These are phyloP conservation scores for Elaeagnus macrophylla DNA, from an alignment of 306 rosid species.

Conservation along the genomic window DNA sequence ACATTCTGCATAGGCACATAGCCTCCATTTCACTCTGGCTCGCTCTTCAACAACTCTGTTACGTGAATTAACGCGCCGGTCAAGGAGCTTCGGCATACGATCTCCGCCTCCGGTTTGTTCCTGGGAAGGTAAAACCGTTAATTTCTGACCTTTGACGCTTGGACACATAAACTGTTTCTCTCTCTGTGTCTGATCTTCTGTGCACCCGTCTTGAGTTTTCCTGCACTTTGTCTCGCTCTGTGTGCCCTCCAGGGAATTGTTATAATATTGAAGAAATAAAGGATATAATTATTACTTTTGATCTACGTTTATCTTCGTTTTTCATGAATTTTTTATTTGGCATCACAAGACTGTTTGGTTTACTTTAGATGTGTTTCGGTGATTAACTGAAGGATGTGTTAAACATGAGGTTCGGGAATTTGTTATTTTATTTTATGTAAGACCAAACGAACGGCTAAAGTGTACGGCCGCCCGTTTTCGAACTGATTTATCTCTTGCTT, in stretches of 20 bases:
- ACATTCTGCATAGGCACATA: conserved; percentile 17
- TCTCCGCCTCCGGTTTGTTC: conserved; percentile 9
- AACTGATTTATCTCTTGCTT: too few relatives aligned
- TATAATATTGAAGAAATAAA: neutral
- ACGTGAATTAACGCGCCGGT: conserved; percentile 17
- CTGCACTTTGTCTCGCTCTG: conserved; percentile 5
- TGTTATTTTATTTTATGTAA: neutral
- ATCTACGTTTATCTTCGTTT: neutral
- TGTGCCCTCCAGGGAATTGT: conserved; percentile 15
- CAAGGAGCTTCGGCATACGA: neutral
- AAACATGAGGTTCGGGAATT: neutral
- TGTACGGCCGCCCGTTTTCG: too few relatives aligned
- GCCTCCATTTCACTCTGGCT: conserved; percentile 22
- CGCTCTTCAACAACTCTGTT: conserved; percentile 7
- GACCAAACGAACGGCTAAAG: conserved; percentile 5
- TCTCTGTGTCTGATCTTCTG: conserved; percentile 23
- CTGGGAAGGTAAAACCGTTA: conserved; percentile 19
- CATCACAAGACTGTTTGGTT: neutral
- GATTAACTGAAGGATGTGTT: neutral
- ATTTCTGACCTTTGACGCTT: neutral
- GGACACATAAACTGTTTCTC: neutral
- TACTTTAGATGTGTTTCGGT: neutral
- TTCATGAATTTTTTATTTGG: neutral
- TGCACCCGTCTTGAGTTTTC: conserved; percentile 6
- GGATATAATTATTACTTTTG: neutral